phyloP scores from a whole-genome alignment of 495 filamentous ascomycete genomes.

The Hypoxylon intermedium region DNA sequence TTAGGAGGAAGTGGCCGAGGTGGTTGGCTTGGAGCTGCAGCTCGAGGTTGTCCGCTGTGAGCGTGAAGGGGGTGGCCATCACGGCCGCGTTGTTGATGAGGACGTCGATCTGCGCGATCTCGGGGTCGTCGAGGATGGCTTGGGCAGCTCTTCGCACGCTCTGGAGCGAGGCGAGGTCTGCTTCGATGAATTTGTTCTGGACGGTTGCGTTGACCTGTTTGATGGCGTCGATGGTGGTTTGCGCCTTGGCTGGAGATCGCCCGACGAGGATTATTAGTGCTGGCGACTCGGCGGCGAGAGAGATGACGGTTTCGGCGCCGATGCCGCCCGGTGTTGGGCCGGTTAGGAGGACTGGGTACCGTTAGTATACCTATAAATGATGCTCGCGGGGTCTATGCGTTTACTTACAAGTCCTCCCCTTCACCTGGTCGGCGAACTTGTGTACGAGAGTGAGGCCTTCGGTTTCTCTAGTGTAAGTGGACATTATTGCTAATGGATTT shows the following conservation, averaged over 20 bases:
- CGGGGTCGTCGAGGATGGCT: conserved; percentile 49
- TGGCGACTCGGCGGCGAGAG: conserved; percentile 52
- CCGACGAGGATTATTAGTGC: conserved; percentile 54
- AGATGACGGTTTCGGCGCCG: conserved; percentile 54
- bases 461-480: conserved; percentile 9
- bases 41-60: conserved; percentile 57
- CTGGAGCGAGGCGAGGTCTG: conserved; percentile 54
- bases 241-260: conserved; percentile 47
- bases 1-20: conserved; percentile 66
- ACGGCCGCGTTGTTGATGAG: conserved; percentile 75
- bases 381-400: neutral
- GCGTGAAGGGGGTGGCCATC: conserved; percentile 58
- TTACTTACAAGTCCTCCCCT: conserved; percentile 47
- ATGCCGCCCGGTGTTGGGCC: conserved; percentile 57
- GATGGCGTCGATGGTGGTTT: conserved; percentile 52
- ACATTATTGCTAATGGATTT: conserved; percentile 25
- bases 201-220: conserved; percentile 46
- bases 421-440: conserved; percentile 48
- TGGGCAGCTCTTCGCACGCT: conserved; percentile 61
- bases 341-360: conserved; percentile 53
- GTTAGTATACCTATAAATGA: conserved; percentile 1
- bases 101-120: conserved; percentile 65
- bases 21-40: conserved; percentile 66
- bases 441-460: conserved; percentile 19
- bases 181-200: conserved; percentile 51